Percentiles rank a stretch among this genome's conserved stretches.
phyloP scores from a whole-genome alignment of 2,329 filamentous ascomycete species.

The Didymella sp. region DNA sequence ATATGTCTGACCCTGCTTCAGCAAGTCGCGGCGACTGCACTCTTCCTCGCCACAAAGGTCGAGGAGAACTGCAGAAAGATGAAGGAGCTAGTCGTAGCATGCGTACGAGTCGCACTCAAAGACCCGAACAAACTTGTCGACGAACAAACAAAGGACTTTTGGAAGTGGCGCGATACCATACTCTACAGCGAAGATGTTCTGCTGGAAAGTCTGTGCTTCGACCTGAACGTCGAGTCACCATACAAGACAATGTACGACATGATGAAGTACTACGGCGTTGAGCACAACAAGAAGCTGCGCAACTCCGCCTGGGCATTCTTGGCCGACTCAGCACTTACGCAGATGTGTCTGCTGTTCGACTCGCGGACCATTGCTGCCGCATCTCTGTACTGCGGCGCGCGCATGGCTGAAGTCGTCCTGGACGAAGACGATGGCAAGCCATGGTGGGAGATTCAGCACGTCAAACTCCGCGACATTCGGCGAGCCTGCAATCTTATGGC shows the following conservation, averaged over 20 bases:
- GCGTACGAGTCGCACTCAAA: conserved; percentile 94
- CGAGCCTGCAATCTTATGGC: conserved; percentile 79
- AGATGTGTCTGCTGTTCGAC: conserved; percentile 80
- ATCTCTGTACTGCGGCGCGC: conserved; percentile 85
- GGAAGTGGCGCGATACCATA: conserved; percentile 96
- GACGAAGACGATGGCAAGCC: conserved; percentile 74
- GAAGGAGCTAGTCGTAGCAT: conserved; percentile 90
- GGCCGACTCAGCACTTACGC: conserved; percentile 86
- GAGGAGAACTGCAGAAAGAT: conserved; percentile 97
- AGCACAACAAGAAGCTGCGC: conserved; percentile 80
- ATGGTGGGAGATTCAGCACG: conserved; percentile 86
- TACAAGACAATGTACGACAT: conserved; percentile 85
- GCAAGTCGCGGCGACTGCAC: conserved; percentile 85
- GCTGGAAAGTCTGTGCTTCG: conserved; percentile 90
- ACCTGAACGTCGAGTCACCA: conserved; percentile 87
- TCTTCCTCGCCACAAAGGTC: conserved; percentile 96
- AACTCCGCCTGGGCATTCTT: conserved; percentile 93
- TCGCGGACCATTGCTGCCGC: conserved; percentile 83
- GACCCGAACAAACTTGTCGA: conserved; percentile 88
- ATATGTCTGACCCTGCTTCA: conserved; percentile 30
- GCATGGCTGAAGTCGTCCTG: conserved; percentile 75
- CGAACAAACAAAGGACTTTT: conserved; percentile 97
- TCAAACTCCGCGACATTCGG: conserved; percentile 72
- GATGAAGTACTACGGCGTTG: conserved; percentile 73
- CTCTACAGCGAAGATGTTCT: conserved; percentile 91